Evolutionary conservation across 2,329 filamentous ascomycete species (phyloP), one percentile per base, ranked within the genome.

Genomic region (Phyllosticta capitalensis): DNA sequence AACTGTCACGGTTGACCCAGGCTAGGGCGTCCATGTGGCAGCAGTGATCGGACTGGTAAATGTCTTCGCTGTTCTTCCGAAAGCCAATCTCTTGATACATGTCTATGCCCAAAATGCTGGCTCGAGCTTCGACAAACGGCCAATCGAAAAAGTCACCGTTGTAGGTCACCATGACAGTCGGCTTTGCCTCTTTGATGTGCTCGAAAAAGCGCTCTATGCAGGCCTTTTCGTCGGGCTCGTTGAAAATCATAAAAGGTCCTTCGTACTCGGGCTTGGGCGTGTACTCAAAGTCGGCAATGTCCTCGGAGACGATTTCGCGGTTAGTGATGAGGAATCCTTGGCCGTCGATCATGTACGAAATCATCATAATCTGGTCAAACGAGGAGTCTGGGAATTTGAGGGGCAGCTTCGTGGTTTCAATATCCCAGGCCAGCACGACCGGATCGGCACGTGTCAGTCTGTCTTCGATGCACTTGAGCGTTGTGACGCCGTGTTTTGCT

Each of bases 81-180:
- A 96, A 99, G 5, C 94, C 94, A 67, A 96, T 99, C 72, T 99
- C 95, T 63, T 88, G 89, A 75, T 99, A 99, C 94, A 99, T 97
- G 74, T 99, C 94, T 71, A 99, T 96, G 28, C 95, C 94, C 66
- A 95, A 87, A 64, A 96, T 83, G 69, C 91, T 95, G 26, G 95
- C 90, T 76, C 94, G 82, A 52, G 94, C 85, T 77, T 99, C 94
- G 22, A 99, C 91, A 70, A 95, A 99, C 0, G 94, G 92, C 94
- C 94, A 99, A 86, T 99, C 94, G 85, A 99, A 99, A 73, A 99
- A 99, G 78, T 99, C 94, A 77, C 94, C 94, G 90, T 99, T 99
- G 81, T 99, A 99, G n/a, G 94, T 99, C 38, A 95, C 92, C 72
- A 99, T 99, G 60, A 99, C 92, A 0, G 92, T 97, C 0, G 94